Evolutionary conservation across 306 rosid genomes (phyloP).

Genomic region (Citrullus colocynthis): DNA sequence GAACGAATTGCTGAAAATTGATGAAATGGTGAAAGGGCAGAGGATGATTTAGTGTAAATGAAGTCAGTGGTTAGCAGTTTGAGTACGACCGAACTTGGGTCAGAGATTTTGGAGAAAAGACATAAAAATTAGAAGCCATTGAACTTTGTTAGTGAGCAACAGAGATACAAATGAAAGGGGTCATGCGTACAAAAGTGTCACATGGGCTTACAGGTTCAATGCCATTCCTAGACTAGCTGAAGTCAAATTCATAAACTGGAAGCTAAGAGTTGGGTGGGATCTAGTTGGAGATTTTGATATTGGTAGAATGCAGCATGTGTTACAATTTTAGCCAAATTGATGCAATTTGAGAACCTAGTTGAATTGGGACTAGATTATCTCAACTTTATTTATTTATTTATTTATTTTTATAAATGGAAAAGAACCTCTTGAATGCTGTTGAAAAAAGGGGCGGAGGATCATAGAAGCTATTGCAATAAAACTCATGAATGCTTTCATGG

Average conservation of each 20-base stretch:
- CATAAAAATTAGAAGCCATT: background rate
- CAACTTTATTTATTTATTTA: no score
- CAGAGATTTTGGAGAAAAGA: background rate
- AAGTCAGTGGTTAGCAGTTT: background rate
- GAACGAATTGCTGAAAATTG: background rate
- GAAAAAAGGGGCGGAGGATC: no score
- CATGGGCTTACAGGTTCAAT: background rate
- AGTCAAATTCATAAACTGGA: background rate
- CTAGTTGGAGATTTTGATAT: background rate
- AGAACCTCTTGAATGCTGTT: no score
- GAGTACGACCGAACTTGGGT: background rate
- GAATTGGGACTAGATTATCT: no score
- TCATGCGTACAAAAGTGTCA: background rate
- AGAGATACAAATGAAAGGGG: background rate
- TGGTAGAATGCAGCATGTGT: background rate
- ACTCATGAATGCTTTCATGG: background rate
- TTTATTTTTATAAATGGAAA: no score
- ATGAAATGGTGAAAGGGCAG: background rate
- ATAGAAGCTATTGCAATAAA: background rate
- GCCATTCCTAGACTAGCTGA: background rate
- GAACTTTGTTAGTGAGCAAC: background rate
- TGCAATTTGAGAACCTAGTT: no score
- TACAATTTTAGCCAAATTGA: background rate
- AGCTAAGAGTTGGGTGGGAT: background rate
- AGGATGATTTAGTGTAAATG: background rate